Base-by-base conservation (phyloP, 371 early-diverging fungal genomes). In the Apophysomyces sp. region DNA sequence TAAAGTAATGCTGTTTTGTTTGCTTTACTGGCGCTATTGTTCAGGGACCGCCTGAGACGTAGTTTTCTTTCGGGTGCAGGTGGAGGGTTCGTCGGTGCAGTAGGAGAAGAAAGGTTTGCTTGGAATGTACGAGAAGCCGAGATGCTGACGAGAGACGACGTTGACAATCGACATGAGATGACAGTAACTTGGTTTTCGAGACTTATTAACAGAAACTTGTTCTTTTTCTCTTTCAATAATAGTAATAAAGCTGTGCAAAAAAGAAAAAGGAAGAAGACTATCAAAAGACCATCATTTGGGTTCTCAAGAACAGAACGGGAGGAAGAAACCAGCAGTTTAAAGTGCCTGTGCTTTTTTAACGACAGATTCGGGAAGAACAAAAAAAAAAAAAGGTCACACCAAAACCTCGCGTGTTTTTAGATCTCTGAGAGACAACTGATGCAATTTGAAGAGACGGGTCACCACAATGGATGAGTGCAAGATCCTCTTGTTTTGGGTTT, bases 21-120 rank as follows among this genome's bases (percentile, higher is more conserved):
- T 34, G 34, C 13, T 34, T 34, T 34, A 13, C 34, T 34, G 34
- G 21, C 11, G 21, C 21, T 44, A 44, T 21, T 44, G 49, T 44
- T 44, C 49, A 44, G 24, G 11, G 21, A 11, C 24, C 21, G n/a
- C 21, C 8, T 44, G 24, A 2, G 49, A 21, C 57, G 49, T 44
- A 30, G 54, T 51, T 71, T 61, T 71, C 63, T 71, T 71, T 41
- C 64, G 55, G 59, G 65, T 67, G 65, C 67, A 67, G 60, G 72
- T 71, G 7, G 72, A 71, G 52, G 72, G 72, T 56, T 65, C 65
- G 67, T 71, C 72, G 61, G 72, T 71, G 26, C 61, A 60, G 52
- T 71, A 71, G 31, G 72, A 55, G 56, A 71, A 71, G 65, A 71
- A 71, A 44, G 72, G 65, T 36, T 57, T 57, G 53, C 39, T 39